These are phyloP conservation scores for Protea cynaroides DNA, from an alignment of 164 flowering plant species.

Conservation along the genomic window DNA sequence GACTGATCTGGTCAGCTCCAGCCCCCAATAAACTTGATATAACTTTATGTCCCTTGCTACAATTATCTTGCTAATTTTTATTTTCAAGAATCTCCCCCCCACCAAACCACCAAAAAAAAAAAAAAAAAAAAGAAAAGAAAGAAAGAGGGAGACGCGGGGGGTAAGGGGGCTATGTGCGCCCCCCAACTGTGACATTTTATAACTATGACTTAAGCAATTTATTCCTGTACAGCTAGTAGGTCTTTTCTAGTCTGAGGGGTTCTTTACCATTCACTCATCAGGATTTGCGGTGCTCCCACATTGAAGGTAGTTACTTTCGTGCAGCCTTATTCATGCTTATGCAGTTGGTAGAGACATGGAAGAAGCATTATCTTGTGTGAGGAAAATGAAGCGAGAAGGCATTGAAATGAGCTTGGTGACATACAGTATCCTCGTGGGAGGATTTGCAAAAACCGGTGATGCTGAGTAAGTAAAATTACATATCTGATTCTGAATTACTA, in stretches of 20 bases:
- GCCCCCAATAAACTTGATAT: not conserved
- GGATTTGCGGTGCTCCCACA: slow-evolving; percentile 13
- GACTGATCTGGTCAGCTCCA: too few relatives aligned
- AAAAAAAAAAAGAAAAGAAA: too few relatives aligned
- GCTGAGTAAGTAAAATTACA: slow-evolving; percentile 57
- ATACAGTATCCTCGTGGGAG: slow-evolving; percentile 77
- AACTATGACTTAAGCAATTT: not conserved
- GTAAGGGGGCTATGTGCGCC: too few relatives aligned
- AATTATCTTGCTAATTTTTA: not conserved
- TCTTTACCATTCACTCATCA: slow-evolving; percentile 4
- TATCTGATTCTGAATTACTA: not conserved
- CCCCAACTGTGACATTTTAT: not conserved
- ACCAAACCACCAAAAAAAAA: too few relatives aligned
- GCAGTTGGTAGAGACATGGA: slow-evolving; percentile 99
- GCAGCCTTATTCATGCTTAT: slow-evolving; percentile 99
- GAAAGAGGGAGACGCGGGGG: too few relatives aligned
- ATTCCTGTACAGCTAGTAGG: not conserved
- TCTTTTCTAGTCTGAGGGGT: not conserved
- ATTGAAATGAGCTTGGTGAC: slow-evolving; percentile 88
- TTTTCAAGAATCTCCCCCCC: not conserved
- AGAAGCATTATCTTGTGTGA: slow-evolving; percentile 86
- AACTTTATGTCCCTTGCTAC: not conserved
- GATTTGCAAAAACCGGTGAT: slow-evolving; percentile 74
- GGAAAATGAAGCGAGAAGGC: slow-evolving; percentile 89
- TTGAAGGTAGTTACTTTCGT: slow-evolving; percentile 33